Conservation (phyloP, 176 grass and related monocot genomes). For the maize (Zea mays) region DNA sequence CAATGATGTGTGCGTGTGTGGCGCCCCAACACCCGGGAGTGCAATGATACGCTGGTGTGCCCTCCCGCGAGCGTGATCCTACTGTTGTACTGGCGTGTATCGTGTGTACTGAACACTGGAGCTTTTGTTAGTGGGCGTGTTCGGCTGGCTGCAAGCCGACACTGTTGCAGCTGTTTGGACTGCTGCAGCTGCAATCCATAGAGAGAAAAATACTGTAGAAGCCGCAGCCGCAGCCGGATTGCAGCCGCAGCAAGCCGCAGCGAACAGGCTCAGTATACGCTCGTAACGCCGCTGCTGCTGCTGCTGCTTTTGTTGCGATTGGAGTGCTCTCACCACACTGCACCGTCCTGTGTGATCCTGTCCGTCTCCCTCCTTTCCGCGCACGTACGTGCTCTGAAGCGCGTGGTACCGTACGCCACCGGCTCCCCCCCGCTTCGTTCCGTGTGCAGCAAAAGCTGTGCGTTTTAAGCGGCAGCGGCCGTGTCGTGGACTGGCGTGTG, state of each 20-base stretch:
- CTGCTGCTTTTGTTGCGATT: constrained; percentile 37
- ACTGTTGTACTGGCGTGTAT: background rate
- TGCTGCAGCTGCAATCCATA: too few species aligned
- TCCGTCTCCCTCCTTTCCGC: background rate
- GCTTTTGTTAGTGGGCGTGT: background rate
- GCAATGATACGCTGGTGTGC: constrained; percentile 34
- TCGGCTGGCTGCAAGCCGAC: too few species aligned
- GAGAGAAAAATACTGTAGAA: too few species aligned
- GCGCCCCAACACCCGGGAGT: constrained; percentile 3
- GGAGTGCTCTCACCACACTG: background rate
- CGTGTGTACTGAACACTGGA: constrained; percentile 21
- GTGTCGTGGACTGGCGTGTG: background rate
- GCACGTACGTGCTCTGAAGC: background rate
- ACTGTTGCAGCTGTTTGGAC: too few species aligned
- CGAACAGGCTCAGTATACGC: too few species aligned
- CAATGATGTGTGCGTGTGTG: constrained; percentile 39
- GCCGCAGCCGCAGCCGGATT: too few species aligned
- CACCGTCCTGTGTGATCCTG: constrained; percentile 17
- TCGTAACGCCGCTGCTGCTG: too few species aligned
- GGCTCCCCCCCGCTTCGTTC: constrained; percentile 3
- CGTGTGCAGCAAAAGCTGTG: constrained; percentile 17
- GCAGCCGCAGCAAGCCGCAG: too few species aligned
- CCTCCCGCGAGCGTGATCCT: constrained; percentile 7
- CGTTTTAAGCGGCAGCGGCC: background rate
- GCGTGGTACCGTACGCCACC: too few species aligned